These are phyloP conservation scores for Exophiala alcalophila DNA, from an alignment of 2,329 filamentous ascomycete genomes.

Conservation along the genomic window DNA sequence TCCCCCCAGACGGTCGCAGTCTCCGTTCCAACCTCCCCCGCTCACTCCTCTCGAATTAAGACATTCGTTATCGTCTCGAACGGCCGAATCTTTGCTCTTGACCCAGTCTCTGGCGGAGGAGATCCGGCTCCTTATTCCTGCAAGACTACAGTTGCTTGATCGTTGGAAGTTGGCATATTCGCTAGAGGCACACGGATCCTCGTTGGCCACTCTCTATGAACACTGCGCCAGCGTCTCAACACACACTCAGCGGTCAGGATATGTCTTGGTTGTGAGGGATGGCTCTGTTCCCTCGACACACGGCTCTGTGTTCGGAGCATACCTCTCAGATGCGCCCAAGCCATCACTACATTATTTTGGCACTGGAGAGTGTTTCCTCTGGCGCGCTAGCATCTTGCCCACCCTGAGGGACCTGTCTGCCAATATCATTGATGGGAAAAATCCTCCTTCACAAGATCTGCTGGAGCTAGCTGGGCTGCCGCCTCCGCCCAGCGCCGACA, in stretches of 20 bases:
- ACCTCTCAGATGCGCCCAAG: conserved; percentile 83
- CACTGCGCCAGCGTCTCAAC: conserved; percentile 64
- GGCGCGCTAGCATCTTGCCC: conserved; percentile 69
- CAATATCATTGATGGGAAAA: conserved; percentile 1
- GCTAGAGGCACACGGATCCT: conserved; percentile 86
- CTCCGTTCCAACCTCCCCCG: conserved; percentile 83
- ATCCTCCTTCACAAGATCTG: conserved; percentile 37
- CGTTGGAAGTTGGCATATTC: conserved; percentile 86
- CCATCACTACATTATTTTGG: conserved; percentile 84
- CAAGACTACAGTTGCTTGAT: conserved; percentile 81
- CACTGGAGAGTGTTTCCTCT: conserved; percentile 93
- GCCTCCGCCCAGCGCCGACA: conserved; percentile 67
- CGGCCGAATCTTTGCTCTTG: conserved; percentile 57
- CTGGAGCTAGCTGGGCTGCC: conserved; percentile 58
- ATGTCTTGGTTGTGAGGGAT: conserved; percentile 84
- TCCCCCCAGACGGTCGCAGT: conserved; percentile 60
- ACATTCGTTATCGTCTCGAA: conserved; percentile 55
- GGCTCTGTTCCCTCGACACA: conserved; percentile 39
- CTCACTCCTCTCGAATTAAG: conserved; percentile 72
- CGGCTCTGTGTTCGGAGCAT: conserved; percentile 74
- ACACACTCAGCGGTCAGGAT: conserved; percentile 70
- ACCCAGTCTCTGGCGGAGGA: conserved; percentile 78
- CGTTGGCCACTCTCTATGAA: conserved; percentile 79
- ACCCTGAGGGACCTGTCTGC: conserved; percentile 41
- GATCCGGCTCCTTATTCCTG: conserved; percentile 82